Percentiles rank a stretch among this genome's conserved stretches.
Evolutionary conservation across 257 asterid species (phyloP).

Genomic region (Rehmannia glutinosa): DNA sequence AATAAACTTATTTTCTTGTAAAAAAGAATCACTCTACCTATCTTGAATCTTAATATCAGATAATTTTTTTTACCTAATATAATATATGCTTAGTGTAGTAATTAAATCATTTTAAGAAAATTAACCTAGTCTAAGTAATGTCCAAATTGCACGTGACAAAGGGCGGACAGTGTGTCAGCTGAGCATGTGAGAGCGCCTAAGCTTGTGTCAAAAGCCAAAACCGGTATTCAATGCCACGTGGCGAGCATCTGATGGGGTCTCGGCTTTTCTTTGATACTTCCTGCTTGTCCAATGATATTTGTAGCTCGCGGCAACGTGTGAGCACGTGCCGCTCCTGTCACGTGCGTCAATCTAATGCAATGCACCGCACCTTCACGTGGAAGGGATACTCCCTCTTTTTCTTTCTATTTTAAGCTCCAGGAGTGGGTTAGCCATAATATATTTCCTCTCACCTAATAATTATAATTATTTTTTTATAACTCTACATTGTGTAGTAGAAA

Average conservation of each 20-base stretch:
- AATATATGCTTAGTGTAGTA: neutral
- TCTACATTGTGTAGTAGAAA: no score
- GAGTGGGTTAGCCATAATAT: no score
- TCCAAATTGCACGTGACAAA: slow-evolving; percentile 30
- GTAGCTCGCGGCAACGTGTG: slow-evolving; percentile 32
- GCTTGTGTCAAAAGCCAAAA: slow-evolving; percentile 23
- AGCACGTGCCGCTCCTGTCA: slow-evolving; percentile 40
- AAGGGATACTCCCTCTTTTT: neutral
- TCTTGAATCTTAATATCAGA: no score
- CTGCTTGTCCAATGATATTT: slow-evolving; percentile 15
- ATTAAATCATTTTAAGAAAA: neutral
- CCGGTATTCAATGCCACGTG: slow-evolving; percentile 45
- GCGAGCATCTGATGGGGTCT: slow-evolving; percentile 13
- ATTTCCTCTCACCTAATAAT: no score
- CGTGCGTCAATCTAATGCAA: slow-evolving; percentile 19
- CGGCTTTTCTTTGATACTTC: slow-evolving; percentile 6
- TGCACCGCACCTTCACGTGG: slow-evolving; percentile 39
- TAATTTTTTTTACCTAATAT: no score
- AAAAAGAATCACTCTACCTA: no score
- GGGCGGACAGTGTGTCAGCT: slow-evolving; percentile 31
- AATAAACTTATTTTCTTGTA: no score
- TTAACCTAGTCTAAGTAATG: neutral
- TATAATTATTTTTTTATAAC: no score
- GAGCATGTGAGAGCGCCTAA: slow-evolving; percentile 30
- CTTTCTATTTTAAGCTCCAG: neutral